Conservation (phyloP, 2,329 filamentous ascomycete genomes). For the Hypoxylon sp. region DNA sequence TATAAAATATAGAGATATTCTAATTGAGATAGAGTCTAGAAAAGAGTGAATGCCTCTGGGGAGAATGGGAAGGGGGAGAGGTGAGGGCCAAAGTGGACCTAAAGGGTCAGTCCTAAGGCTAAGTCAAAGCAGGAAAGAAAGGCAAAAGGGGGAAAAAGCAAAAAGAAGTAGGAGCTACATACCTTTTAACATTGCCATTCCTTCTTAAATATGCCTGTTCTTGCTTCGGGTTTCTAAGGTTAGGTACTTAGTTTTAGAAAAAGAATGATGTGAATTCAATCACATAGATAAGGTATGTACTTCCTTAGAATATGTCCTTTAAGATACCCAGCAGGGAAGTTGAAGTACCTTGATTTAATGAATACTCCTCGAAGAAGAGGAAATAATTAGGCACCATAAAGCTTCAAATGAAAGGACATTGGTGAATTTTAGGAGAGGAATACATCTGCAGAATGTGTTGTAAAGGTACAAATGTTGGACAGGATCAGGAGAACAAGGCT, state of each 20-base stretch:
- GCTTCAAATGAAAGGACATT: no score
- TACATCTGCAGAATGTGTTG: no score
- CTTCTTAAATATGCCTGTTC: neutral
- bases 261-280: neutral
- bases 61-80: neutral
- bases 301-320: neutral
- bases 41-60: neutral
- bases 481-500: no score
- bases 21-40: neutral
- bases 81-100: neutral
- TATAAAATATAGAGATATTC: neutral
- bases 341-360: no score
- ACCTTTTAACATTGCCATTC: neutral
- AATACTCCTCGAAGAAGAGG: no score
- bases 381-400: no score
- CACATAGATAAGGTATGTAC: neutral
- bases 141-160: neutral
- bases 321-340: no score
- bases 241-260: neutral
- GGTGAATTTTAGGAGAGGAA: no score
- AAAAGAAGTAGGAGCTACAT: neutral
- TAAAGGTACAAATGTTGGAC: no score
- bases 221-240: neutral
- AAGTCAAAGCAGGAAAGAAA: neutral
- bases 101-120: neutral